A percentile compares a stretch with the other conserved stretches of the same genome.
These are phyloP conservation scores for Coemansia sp. DNA, from an alignment of 192 early-diverging fungal genomes.

Conservation along the genomic window DNA sequence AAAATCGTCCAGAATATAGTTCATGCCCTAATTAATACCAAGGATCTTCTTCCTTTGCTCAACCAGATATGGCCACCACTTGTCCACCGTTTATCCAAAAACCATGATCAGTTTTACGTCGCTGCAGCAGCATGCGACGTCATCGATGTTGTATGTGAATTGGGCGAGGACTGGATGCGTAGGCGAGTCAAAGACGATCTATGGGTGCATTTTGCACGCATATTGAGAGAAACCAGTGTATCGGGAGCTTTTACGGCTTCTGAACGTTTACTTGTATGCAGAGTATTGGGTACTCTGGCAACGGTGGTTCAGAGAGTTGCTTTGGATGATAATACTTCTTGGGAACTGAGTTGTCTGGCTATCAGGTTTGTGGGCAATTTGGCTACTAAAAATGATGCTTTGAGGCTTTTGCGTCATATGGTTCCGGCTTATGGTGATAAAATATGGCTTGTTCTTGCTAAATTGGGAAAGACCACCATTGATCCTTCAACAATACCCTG, in stretches of 20 bases:
- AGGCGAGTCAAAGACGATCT: constrained; percentile 36
- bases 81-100: constrained; percentile 16
- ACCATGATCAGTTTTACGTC: constrained; percentile 30
- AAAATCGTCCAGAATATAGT: constrained; percentile 43
- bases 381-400: not conserved
- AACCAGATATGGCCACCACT: constrained; percentile 48
- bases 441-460: constrained; percentile 41
- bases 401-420: constrained; percentile 32
- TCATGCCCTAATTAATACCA: constrained; percentile 18
- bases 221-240: constrained; percentile 2
- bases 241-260: constrained; percentile 4
- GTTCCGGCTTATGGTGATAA: constrained; percentile 42
- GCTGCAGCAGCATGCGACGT: constrained; percentile 41
- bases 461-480: constrained; percentile 12
- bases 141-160: constrained; percentile 27
- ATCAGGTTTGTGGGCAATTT: constrained; percentile 13
- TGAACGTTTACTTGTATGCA: constrained; percentile 9
- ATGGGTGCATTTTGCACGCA: constrained; percentile 28
- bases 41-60: constrained; percentile 38
- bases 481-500: constrained; percentile 1
- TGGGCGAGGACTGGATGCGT: constrained; percentile 46
- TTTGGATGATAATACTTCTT: constrained; percentile 30
- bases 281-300: constrained; percentile 28
- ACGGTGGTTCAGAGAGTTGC: constrained; percentile 35
- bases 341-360: constrained; percentile 22